These are phyloP conservation scores for Nannochloris sp. DNA, from an alignment of 139 green algal species.

Conservation along the genomic window DNA sequence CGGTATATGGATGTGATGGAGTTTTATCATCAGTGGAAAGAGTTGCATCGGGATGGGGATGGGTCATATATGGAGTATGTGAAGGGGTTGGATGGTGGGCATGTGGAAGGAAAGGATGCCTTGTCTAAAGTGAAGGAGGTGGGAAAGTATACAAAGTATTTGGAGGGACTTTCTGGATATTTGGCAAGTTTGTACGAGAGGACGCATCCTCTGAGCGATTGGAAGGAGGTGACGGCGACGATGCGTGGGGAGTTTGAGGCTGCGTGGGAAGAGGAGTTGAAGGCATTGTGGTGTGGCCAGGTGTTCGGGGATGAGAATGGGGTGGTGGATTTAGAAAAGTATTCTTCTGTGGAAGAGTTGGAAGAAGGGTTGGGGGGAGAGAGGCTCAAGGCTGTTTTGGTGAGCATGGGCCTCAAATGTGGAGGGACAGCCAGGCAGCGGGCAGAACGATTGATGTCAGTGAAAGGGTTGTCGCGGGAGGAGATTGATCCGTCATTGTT, in stretches of 20 bases:
- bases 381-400: constrained; percentile 69
- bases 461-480: constrained; percentile 45
- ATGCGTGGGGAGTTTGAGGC: constrained; percentile 53
- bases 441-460: constrained; percentile 71
- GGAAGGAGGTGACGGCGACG: constrained; percentile 42
- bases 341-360: constrained; percentile 75
- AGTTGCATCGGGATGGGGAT: constrained; percentile 67
- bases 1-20: constrained; percentile 89
- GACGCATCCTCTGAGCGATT: constrained; percentile 74
- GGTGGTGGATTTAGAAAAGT: constrained; percentile 68
- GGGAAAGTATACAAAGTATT: constrained; percentile 51
- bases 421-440: constrained; percentile 82
- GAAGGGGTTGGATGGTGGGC: not conserved
- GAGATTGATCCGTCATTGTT: constrained; percentile 70
- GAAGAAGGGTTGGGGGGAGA: constrained; percentile 57
- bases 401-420: constrained; percentile 77
- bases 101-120: too few species aligned
- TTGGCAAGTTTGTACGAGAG: constrained; percentile 79
- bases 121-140: too few species aligned
- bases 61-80: constrained; percentile 23
- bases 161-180: constrained; percentile 64
- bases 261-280: constrained; percentile 54
- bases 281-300: constrained; percentile 65
- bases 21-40: constrained; percentile 61
- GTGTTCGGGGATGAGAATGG: constrained; percentile 16